These are phyloP conservation scores for Neurospora sp. DNA, from an alignment of 495 filamentous ascomycete species.

Conservation along the genomic window DNA sequence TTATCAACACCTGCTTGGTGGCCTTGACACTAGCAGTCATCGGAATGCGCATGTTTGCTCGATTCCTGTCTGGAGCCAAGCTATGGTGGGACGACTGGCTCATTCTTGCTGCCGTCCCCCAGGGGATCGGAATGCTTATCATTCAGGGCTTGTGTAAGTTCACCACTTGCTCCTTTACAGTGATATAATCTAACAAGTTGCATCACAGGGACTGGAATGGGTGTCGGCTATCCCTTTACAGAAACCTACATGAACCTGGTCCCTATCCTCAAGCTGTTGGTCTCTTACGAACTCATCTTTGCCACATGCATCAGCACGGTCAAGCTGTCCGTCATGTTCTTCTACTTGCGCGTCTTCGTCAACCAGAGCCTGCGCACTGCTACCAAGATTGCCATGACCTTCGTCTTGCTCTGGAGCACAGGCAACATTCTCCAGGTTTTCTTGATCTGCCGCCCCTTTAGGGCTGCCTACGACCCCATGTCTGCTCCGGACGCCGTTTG, in stretches of 20 bases:
- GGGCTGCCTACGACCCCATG: constrained; percentile 5
- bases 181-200: background rate
- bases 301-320: constrained; percentile 8
- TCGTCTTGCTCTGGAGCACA: constrained; percentile 10
- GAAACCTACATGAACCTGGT: constrained; percentile 6
- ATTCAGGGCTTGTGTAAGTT: constrained; percentile 20
- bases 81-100: constrained; percentile 27
- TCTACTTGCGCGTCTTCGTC: constrained; percentile 21
- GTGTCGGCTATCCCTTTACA: constrained; percentile 6
- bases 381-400: constrained; percentile 5
- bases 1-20: constrained; percentile 13
- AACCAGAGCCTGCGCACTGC: constrained; percentile 7
- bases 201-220: constrained; percentile 9
- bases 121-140: constrained; percentile 16
- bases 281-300: constrained; percentile 15
- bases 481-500: constrained; percentile 3
- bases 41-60: constrained; percentile 8
- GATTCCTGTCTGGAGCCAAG: constrained; percentile 9
- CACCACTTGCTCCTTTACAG: background rate
- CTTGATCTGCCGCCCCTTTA: constrained; percentile 15
- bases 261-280: constrained; percentile 13
- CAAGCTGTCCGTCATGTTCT: constrained; percentile 17
- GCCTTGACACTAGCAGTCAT: constrained; percentile 7
- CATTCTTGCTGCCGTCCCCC: constrained; percentile 16
- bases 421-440: constrained; percentile 17